These are phyloP conservation scores for Aspergillus indologenus DNA, from an alignment of 495 filamentous ascomycete genomes.

Conservation along the genomic window DNA sequence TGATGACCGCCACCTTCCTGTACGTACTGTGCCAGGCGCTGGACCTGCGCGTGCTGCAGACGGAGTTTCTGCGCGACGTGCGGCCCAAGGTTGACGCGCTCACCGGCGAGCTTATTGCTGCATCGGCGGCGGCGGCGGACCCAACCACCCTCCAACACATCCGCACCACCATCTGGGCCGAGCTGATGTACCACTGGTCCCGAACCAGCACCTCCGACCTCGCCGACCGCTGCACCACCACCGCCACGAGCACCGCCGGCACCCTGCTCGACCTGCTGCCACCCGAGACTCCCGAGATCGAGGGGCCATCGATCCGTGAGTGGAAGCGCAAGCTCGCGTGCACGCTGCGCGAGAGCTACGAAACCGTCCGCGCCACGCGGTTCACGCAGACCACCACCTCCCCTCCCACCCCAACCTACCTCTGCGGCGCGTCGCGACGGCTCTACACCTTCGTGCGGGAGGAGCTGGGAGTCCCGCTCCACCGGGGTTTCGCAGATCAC, in stretches of 20 bases:
- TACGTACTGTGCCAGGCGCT: slow-evolving; percentile 48
- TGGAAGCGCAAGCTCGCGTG: no score
- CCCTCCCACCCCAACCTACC: slow-evolving; percentile 1
- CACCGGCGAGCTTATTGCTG: neutral
- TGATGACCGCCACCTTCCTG: slow-evolving; percentile 50
- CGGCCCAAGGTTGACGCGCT: neutral
- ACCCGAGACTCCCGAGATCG: no score
- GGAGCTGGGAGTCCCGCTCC: slow-evolving; percentile 6
- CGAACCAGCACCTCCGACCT: no score
- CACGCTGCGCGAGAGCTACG: no score
- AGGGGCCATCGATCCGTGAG: no score
- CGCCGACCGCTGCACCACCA: no score
- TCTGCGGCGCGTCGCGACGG: slow-evolving; percentile 9
- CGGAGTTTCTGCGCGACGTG: slow-evolving; percentile 15
- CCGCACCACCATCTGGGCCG: no score
- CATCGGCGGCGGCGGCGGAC: neutral
- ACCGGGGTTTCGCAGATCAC: slow-evolving; percentile 20
- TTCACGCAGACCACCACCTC: neutral
- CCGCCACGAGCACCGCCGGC: no score
- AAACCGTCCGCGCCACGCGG: no score
- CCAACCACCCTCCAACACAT: no score
- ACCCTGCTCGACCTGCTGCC: no score
- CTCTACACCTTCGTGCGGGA: slow-evolving; percentile 17
- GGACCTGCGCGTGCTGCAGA: slow-evolving; percentile 37
- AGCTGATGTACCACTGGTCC: no score